Base-by-base conservation (phyloP, 257 asterid genomes). In the Nicotiana attenuata region DNA sequence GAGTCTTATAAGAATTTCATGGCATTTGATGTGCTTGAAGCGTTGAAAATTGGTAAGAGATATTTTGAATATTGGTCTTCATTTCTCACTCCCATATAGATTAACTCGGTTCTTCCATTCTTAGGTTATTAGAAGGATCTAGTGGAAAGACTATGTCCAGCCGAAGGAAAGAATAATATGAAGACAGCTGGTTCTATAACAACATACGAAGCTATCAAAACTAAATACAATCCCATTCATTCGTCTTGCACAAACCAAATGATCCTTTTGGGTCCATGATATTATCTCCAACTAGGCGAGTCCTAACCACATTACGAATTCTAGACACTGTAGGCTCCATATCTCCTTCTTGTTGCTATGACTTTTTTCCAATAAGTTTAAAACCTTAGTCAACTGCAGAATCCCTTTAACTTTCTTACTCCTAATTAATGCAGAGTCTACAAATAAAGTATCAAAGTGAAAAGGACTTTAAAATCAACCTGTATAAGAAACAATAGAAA, bases 21-120 rank as follows among this genome's bases (percentile, higher is more conserved):
- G 31, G 57, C 56, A 69, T 41, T 69, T 11, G 77, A 69, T 55
- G 57, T 69, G 77, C 77, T 69, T 41, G 77, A 69, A 20, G 57
- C 57, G 22, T 67, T 5, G 9, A 26, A 67, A 67, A 10, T 67
- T 35, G 55, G 17, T 41, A n/a, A n/a, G 77, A 38, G 77, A 38
- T 11, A 38, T 38, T 10, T 38, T 41, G 7, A 50, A 38, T 10
- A 17, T 5, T 69, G 77, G 77, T 38, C 13, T 68, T 10, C 10
- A 38, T 11, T 20, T 29, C 50, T 41, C 33, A 38, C 77, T 38
- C 57, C 22, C 55, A 0, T 38, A 20, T 11, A 10, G 45, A 5
- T n/a, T 20, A 69, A 20, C 33, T n/a, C 45, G 56, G 33, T 69
- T 2, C 31, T 19, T 50, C 56, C 17, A 13, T 14, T 50, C 56